Evolutionary conservation across 1,284 basidiomycete species (phyloP), one percentile per base, ranked within the genome.

Genomic region (Heterobasidion annosum): DNA sequence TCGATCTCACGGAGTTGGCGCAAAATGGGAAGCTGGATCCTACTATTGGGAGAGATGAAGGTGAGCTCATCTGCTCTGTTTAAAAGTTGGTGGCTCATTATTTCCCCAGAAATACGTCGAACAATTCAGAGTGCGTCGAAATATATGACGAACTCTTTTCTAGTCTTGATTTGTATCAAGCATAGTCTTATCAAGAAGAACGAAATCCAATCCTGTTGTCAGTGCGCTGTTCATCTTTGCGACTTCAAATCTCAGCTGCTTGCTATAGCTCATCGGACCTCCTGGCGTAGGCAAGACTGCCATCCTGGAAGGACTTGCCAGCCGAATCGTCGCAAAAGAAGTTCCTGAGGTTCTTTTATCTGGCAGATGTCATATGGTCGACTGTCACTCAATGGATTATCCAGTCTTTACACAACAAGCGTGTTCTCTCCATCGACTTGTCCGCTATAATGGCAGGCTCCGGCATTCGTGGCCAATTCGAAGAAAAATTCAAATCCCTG

Each of bases 231-330:
- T 34, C 33, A 15, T 5, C 32, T 15, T 7, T 49, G 25, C 46
- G 25, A 10, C 1, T 25, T 33, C 25, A 34, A 44, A n/a, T 50
- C n/a, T 37, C 15, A 15, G 15, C n/a, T 56, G 46, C 34, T 32
- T 42, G 10, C 10, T 19, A 48, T 7, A 86, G 85, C 76, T 89
- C 40, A 88, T 89, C 55, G 87, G 87, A 5, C 83, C 84, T 18
- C 89, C 91, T 8, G 90, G 90, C 60, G 90, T 93, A 7, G 91
- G 93, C 0, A 96, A 96, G 70, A 96, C 94, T 0, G 92, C 94
- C 0, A 93, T 98, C 56, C 70, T 96, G 37, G 95, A 98, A 71
- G 94, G 92, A 0, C 75, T 98, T 12, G 94, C 93, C 0, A 88
- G 84, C 62, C 77, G 93, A 13, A 94, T 98, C 56, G 83, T 96